Conservation (phyloP, 805 yeast genomes). For the Candida rishiriensis region DNA sequence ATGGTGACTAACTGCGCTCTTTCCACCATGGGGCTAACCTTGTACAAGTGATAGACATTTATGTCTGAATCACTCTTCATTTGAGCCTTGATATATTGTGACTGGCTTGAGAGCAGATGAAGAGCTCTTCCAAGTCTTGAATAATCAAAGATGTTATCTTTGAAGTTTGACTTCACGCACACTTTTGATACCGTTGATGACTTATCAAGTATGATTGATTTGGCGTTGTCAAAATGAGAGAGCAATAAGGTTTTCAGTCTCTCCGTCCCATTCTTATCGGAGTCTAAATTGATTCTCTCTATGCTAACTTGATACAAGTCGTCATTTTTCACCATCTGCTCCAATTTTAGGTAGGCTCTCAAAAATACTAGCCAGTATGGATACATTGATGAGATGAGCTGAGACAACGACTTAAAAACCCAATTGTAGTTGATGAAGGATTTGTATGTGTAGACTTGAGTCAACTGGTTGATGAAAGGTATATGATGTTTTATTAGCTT, state of each 20-base stretch:
- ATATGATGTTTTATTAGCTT: neutral
- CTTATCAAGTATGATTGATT: neutral
- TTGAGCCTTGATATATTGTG: neutral
- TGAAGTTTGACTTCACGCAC: neutral
- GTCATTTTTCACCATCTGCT: neutral
- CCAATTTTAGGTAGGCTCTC: neutral
- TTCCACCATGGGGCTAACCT: constrained; percentile 1
- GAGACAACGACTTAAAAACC: neutral
- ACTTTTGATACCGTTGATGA: neutral
- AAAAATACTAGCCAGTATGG: neutral
- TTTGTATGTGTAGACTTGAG: neutral
- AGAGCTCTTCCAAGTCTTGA: constrained; percentile 1
- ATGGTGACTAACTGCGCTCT: neutral
- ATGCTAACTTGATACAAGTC: neutral
- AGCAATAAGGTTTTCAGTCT: neutral
- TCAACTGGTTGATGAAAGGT: neutral
- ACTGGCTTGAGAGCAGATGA: neutral
- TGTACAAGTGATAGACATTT: constrained; percentile 1
- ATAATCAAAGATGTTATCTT: neutral
- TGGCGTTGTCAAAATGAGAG: neutral
- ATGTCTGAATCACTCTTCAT: neutral
- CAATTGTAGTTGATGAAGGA: constrained; percentile 1
- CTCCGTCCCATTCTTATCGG: neutral
- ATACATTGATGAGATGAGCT: neutral
- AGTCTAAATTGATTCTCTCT: neutral